phyloP scores from a whole-genome alignment of 371 early-diverging fungal genomes.

The Rhizopus delemar region DNA sequence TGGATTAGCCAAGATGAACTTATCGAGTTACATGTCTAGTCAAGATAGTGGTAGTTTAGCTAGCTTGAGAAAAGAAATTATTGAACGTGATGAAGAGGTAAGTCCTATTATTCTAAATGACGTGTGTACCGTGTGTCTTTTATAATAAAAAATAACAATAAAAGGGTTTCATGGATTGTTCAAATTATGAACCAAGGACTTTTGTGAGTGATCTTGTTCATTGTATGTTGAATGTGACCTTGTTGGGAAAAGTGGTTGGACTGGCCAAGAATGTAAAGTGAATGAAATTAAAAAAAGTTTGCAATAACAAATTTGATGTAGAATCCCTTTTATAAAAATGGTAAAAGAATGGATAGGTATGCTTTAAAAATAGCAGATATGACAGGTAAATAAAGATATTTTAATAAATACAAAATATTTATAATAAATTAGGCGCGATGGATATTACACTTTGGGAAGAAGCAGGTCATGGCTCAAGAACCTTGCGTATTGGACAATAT shows the following conservation, averaged over 20 bases:
- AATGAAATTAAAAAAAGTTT: too few species aligned
- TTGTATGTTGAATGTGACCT: conserved; percentile 43
- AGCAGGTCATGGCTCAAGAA: conserved; percentile 28
- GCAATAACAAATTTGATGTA: not conserved
- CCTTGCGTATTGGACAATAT: conserved; percentile 36
- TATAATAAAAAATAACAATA: conserved; percentile 1
- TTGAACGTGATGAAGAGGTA: conserved; percentile 40
- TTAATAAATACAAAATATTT: conserved; percentile 6
- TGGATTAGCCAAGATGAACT: conserved; percentile 24
- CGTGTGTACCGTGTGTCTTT: not conserved
- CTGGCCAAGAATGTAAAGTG: conserved; percentile 43
- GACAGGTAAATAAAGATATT: conserved; percentile 27
- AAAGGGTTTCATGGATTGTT: conserved; percentile 47
- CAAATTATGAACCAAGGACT: conserved; percentile 27
- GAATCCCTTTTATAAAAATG: conserved; percentile 33
- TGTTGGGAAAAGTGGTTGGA: conserved; percentile 38
- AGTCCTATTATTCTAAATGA: not conserved
- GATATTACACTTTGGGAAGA: conserved; percentile 49
- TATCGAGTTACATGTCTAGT: conserved; percentile 13
- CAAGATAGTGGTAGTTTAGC: not conserved
- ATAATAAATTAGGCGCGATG: conserved; percentile 23
- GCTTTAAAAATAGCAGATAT: conserved; percentile 36
- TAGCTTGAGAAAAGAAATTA: conserved; percentile 24
- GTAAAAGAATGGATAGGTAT: conserved; percentile 36
- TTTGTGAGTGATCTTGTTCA: conserved; percentile 31